Conservation (phyloP, 2,329 filamentous ascomycete genomes). For the Ophiostoma himal-ulmi region DNA sequence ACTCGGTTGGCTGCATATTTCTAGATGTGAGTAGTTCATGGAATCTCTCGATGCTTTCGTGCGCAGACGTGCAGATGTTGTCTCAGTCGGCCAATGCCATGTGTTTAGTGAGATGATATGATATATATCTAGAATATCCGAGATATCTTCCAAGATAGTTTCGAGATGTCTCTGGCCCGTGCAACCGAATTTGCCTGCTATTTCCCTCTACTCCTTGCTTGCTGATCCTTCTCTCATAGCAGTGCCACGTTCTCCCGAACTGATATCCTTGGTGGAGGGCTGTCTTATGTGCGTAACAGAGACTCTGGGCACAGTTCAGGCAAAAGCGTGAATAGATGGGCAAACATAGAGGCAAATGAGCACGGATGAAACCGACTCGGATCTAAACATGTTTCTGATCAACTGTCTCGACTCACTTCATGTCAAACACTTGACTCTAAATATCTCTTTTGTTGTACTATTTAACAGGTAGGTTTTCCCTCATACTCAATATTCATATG, state of each 20-base stretch:
- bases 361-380: neutral
- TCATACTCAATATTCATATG: neutral
- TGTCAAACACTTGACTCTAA: neutral
- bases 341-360: neutral
- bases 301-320: neutral
- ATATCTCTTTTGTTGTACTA: neutral
- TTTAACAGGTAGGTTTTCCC: neutral
- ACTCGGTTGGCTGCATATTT: neutral
- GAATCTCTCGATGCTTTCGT: conserved; percentile 4
- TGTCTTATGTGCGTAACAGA: conserved; percentile 6
- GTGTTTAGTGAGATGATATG: neutral
- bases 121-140: neutral
- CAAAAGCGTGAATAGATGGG: neutral
- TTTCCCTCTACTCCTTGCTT: neutral
- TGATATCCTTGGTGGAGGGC: neutral
- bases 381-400: neutral
- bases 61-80: conserved; percentile 15
- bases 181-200: neutral
- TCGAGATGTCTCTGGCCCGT: neutral
- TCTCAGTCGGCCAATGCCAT: conserved; percentile 17
- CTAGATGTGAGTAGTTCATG: neutral
- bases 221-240: neutral
- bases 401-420: neutral
- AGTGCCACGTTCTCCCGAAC: neutral
- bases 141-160: neutral